Conservation (phyloP, 1,139 yeast species). For the Yamadazyma membranifaciens region DNA sequence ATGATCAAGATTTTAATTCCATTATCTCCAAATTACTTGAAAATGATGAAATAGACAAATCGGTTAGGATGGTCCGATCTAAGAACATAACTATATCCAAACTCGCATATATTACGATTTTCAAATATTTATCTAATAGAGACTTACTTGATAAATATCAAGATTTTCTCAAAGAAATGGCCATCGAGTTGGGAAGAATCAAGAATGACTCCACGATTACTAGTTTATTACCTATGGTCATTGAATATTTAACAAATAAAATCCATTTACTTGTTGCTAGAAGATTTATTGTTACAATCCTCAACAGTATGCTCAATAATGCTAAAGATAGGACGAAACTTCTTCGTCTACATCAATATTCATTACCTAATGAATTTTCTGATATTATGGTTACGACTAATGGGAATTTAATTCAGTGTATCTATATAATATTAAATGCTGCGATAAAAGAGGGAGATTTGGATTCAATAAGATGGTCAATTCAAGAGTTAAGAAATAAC, state of each 20-base stretch:
- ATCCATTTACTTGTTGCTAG: conserved; percentile 3
- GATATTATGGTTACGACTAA: conserved; percentile 7
- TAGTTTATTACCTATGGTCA: conserved; percentile 6
- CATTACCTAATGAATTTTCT: conserved; percentile 14
- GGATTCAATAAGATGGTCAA: conserved; percentile 28
- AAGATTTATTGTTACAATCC: conserved; percentile 3
- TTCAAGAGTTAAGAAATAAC: conserved; percentile 28
- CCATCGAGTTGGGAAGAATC: conserved; percentile 1
- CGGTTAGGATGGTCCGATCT: conserved; percentile 21
- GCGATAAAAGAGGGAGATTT: conserved; percentile 26
- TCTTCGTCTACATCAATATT: too few species aligned
- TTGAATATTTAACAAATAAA: conserved; percentile 1
- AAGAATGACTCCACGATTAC: conserved; percentile 1
- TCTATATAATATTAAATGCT: conserved; percentile 14
- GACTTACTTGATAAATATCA: background rate
- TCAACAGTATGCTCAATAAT: conserved; percentile 1
- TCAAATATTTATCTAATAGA: conserved; percentile 8
- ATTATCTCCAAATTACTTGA: conserved; percentile 27
- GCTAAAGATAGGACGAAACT: too few species aligned
- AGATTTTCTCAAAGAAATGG: conserved; percentile 6
- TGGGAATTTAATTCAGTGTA: conserved; percentile 7
- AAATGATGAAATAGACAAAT: conserved; percentile 23
- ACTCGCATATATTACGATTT: conserved; percentile 20
- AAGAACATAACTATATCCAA: conserved; percentile 24
- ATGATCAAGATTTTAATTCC: conserved; percentile 24